Conservation (phyloP, 129 eudicot genomes). For the Pulicaria dysenterica region DNA sequence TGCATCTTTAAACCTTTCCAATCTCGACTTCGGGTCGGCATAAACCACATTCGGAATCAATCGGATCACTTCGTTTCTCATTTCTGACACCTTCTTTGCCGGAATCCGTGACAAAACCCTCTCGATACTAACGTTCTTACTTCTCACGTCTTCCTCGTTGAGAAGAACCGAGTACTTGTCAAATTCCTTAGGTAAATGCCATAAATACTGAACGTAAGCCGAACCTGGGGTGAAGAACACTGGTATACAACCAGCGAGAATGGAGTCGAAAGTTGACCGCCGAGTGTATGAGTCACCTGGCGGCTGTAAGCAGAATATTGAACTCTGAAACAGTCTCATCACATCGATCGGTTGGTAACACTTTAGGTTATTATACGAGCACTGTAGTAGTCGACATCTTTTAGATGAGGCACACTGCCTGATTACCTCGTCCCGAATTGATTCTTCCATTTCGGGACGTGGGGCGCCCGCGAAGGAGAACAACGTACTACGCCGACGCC, state of each 20-base stretch:
- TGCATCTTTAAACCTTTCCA: constrained; percentile 61
- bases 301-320: constrained; percentile 76
- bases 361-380: constrained; percentile 41
- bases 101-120: constrained; percentile 44
- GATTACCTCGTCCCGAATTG: constrained; percentile 66
- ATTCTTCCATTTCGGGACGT: constrained; percentile 50
- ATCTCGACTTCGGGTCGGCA: constrained; percentile 60
- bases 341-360: constrained; percentile 56
- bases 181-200: constrained; percentile 76
- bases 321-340: constrained; percentile 62
- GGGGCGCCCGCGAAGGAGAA: constrained; percentile 78
- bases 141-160: constrained; percentile 54
- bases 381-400: constrained; percentile 56
- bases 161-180: constrained; percentile 70
- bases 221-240: constrained; percentile 87
- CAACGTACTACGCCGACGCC: constrained; percentile 31
- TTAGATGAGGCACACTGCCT: constrained; percentile 39
- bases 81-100: constrained; percentile 31
- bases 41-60: constrained; percentile 69
- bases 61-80: constrained; percentile 72
- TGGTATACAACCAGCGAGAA: constrained; percentile 91
- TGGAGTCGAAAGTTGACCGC: constrained; percentile 82
- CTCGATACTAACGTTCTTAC: constrained; percentile 59
- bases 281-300: constrained; percentile 86
- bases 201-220: constrained; percentile 75